These are phyloP conservation scores for Phytophthora macrochlamydospora DNA, from an alignment of 352 stramenopile genomes.

Conservation along the genomic window DNA sequence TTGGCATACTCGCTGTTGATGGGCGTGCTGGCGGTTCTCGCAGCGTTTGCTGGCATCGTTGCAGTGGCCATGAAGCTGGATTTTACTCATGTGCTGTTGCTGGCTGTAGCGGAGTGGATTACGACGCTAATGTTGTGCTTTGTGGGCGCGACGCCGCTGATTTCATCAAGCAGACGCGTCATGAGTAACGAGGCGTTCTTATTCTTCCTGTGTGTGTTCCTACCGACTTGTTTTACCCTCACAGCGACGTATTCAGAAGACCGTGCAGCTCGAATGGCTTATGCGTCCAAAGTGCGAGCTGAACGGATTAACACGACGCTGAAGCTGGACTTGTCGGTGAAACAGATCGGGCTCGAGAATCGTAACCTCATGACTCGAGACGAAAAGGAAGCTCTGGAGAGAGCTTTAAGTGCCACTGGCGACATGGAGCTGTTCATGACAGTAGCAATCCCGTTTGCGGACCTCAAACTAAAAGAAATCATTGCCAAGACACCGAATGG, in stretches of 20 bases:
- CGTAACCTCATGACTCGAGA: slow-evolving; percentile 54
- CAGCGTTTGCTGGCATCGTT: slow-evolving; percentile 66
- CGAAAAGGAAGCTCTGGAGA: slow-evolving; percentile 63
- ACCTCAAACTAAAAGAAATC: slow-evolving; percentile 78
- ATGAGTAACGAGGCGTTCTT: slow-evolving; percentile 62
- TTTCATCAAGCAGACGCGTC: slow-evolving; percentile 53
- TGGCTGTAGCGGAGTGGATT: slow-evolving; percentile 58
- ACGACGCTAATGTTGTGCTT: slow-evolving; percentile 61
- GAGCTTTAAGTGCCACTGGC: slow-evolving; percentile 47
- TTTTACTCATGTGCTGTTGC: slow-evolving; percentile 72
- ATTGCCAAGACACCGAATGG: slow-evolving; percentile 66
- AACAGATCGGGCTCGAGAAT: slow-evolving; percentile 73
- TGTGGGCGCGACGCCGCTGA: slow-evolving; percentile 43
- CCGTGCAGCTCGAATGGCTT: slow-evolving; percentile 66
- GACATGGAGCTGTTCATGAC: slow-evolving; percentile 67
- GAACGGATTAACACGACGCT: slow-evolving; percentile 85
- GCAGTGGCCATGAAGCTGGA: slow-evolving; percentile 79
- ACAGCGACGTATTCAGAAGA: slow-evolving; percentile 83
- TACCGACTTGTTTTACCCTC: slow-evolving; percentile 68
- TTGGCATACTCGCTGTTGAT: slow-evolving; percentile 69
- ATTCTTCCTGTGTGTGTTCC: slow-evolving; percentile 65
- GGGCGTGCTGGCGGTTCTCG: slow-evolving; percentile 60
- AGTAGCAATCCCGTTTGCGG: slow-evolving; percentile 78
- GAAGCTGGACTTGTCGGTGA: slow-evolving; percentile 78
- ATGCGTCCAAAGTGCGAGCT: slow-evolving; percentile 72